These are phyloP conservation scores for Venturia aucupariae DNA, from an alignment of 2,329 filamentous ascomycete species.

Conservation along the genomic window DNA sequence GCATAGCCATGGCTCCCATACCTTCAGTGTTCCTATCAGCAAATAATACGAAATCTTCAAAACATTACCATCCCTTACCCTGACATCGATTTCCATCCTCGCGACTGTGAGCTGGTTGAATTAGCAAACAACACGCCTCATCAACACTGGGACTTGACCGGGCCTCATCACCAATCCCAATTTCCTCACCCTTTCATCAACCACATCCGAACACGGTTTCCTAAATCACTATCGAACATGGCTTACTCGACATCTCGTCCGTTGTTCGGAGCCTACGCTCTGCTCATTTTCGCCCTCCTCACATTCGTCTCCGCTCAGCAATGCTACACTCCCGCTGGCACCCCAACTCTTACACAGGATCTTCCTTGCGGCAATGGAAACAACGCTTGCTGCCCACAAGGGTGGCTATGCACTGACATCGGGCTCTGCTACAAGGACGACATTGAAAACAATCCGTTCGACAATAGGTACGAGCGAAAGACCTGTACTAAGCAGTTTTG, in stretches of 20 bases:
- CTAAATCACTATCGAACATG: neutral
- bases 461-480: slow-evolving; percentile 23
- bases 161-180: neutral
- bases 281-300: neutral
- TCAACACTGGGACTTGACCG: neutral
- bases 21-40: neutral
- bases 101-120: neutral
- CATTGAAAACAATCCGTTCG: slow-evolving; percentile 10
- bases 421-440: slow-evolving; percentile 23
- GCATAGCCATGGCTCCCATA: neutral
- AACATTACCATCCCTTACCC: neutral
- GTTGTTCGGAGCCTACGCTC: neutral
- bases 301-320: neutral
- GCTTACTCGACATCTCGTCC: neutral
- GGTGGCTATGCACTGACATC: slow-evolving; percentile 26
- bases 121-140: neutral
- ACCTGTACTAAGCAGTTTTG: slow-evolving; percentile 27
- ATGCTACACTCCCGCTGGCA: slow-evolving; percentile 6
- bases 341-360: neutral
- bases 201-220: neutral
- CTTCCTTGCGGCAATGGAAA: neutral
- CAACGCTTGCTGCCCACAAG: slow-evolving; percentile 24
- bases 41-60: neutral
- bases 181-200: neutral
- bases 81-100: neutral